A percentile compares a stretch with the other conserved stretches of the same genome.
These are phyloP conservation scores for Talaromyces atroroseus DNA, from an alignment of 2,329 filamentous ascomycete species.

Conservation along the genomic window DNA sequence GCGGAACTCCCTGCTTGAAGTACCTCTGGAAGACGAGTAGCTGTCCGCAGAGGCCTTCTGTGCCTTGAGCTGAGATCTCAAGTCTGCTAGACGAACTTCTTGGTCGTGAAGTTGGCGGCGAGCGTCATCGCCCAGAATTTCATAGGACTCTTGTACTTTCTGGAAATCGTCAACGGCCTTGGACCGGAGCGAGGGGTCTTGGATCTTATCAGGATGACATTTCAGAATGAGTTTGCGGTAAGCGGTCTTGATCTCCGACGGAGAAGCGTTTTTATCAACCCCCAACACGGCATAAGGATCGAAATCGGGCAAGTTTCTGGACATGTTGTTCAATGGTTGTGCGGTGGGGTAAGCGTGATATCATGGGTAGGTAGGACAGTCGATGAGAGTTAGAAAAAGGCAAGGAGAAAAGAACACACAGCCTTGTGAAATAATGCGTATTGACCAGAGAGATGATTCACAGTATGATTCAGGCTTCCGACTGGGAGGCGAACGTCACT, in stretches of 20 bases:
- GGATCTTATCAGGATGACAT: conserved; percentile 87
- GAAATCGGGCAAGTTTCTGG: conserved; percentile 32
- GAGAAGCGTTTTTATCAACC: conserved; percentile 64
- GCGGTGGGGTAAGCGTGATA: neutral
- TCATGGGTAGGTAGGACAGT: conserved; percentile 6
- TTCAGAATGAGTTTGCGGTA: conserved; percentile 83
- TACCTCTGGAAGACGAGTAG: conserved; percentile 18
- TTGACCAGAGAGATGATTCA: neutral
- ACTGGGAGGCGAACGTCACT: conserved; percentile 5
- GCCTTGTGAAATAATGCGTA: neutral
- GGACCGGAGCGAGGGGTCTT: conserved; percentile 68
- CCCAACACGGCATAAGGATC: conserved; percentile 79
- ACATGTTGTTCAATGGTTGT: conserved; percentile 15
- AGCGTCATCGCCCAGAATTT: conserved; percentile 73
- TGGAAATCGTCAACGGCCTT: conserved; percentile 84
- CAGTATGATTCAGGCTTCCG: neutral
- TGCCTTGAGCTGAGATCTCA: conserved; percentile 53
- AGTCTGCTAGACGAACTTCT: conserved; percentile 60
- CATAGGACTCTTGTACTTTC: conserved; percentile 86
- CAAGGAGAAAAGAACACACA: neutral
- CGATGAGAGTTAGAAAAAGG: neutral
- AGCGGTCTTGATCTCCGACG: conserved; percentile 67
- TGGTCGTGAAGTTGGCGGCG: conserved; percentile 74
- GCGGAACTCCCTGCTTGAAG: conserved; percentile 33
- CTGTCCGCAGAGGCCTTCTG: conserved; percentile 21